These are phyloP conservation scores for Trichomonas vaginalis DNA, from an alignment of 208 protist genomes.

Conservation along the genomic window DNA sequence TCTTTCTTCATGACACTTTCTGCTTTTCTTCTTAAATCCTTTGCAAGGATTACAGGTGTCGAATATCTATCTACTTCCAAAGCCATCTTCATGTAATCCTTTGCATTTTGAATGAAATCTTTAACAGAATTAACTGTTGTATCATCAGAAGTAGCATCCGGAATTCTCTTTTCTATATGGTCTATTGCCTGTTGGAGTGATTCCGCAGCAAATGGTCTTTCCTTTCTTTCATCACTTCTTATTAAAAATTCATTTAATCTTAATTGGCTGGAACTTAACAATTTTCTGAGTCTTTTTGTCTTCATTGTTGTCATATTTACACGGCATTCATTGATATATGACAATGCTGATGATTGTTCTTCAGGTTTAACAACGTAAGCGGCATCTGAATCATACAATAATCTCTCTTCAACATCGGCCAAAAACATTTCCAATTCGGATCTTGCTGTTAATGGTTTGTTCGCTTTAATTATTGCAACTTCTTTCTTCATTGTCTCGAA, in stretches of 20 bases:
- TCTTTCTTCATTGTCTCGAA: neutral
- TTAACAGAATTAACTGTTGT: neutral
- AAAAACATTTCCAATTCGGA: neutral
- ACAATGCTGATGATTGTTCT: neutral
- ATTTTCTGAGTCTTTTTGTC: neutral
- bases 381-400: neutral
- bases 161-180: neutral
- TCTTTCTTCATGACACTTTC: neutral
- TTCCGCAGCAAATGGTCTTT: neutral
- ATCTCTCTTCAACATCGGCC: neutral
- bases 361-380: neutral
- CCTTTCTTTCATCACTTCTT: neutral
- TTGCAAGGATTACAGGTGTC: neutral
- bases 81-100: neutral
- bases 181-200: neutral
- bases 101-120: neutral
- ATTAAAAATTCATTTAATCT: neutral
- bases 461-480: neutral
- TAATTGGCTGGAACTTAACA: neutral
- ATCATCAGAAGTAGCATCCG: neutral
- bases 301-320: neutral
- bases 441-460: neutral
- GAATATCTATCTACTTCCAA: neutral
- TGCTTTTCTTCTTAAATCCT: neutral
- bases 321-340: neutral